phyloP scores from a whole-genome alignment of 805 yeast species.

The Ogataea parapolymorpha region DNA sequence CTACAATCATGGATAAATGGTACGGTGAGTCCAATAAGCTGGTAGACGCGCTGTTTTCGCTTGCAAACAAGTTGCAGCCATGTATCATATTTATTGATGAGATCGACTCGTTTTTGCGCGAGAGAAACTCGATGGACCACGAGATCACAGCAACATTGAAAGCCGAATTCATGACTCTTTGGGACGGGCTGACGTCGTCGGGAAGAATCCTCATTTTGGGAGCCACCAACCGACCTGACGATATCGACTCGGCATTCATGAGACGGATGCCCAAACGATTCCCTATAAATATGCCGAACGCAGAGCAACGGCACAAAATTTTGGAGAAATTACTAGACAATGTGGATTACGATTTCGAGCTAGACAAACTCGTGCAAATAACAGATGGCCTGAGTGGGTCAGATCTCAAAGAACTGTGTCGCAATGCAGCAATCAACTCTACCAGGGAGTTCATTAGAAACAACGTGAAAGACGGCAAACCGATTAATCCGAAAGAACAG shows the following conservation, averaged over 20 bases:
- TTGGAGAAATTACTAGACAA: slow-evolving; percentile 64
- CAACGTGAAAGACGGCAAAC: slow-evolving; percentile 46
- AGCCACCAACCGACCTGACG: slow-evolving; percentile 90
- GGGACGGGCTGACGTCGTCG: slow-evolving; percentile 85
- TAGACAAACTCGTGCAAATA: slow-evolving; percentile 52
- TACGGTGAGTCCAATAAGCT: slow-evolving; percentile 95
- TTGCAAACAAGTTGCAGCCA: slow-evolving; percentile 87
- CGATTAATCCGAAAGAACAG: slow-evolving; percentile 32
- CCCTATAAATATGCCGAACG: slow-evolving; percentile 69
- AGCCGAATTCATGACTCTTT: slow-evolving; percentile 95
- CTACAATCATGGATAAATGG: slow-evolving; percentile 95
- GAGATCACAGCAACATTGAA: slow-evolving; percentile 93
- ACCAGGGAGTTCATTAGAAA: slow-evolving; percentile 75
- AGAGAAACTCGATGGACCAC: slow-evolving; percentile 79
- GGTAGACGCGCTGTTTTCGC: slow-evolving; percentile 86
- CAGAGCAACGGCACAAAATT: slow-evolving; percentile 65
- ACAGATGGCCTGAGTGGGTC: slow-evolving; percentile 87
- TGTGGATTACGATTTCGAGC: slow-evolving; percentile 65
- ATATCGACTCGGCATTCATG: slow-evolving; percentile 88
- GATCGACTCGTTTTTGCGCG: slow-evolving; percentile 90
- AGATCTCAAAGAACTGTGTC: slow-evolving; percentile 83
- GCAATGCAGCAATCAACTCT: slow-evolving; percentile 89
- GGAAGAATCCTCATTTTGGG: slow-evolving; percentile 88
- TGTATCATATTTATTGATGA: slow-evolving; percentile 95
- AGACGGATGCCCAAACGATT: slow-evolving; percentile 92